A percentile compares a stretch with the other conserved stretches of the same genome.
These are phyloP conservation scores for Lactarius psammicola DNA, from an alignment of 768 basidiomycete genomes.

Conservation along the genomic window DNA sequence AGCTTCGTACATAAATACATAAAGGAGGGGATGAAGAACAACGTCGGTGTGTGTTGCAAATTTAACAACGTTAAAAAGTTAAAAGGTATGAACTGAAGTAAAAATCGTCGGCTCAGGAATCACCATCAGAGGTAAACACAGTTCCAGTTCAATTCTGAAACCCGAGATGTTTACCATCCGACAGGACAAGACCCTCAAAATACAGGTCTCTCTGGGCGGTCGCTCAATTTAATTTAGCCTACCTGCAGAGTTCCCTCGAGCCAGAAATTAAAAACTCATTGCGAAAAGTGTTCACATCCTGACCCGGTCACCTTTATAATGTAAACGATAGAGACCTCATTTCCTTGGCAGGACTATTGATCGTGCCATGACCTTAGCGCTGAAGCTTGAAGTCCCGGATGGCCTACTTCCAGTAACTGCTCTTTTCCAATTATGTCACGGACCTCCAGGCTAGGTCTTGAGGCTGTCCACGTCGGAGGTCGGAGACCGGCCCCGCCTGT, in stretches of 20 bases:
- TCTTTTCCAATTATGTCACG: not conserved
- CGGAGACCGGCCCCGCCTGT: not conserved
- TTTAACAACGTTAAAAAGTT: not conserved
- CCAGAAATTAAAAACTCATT: not conserved
- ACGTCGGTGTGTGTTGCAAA: not conserved
- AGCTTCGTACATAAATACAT: not conserved
- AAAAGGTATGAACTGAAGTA: not conserved
- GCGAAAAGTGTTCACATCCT: not conserved
- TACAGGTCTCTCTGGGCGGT: not conserved
- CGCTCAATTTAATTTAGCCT: not conserved
- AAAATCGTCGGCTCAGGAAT: not conserved
- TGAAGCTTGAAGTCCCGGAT: not conserved
- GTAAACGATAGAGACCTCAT: not conserved
- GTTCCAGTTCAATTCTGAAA: too few species aligned
- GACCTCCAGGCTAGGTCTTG: not conserved
- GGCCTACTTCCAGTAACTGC: not conserved
- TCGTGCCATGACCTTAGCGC: not conserved
- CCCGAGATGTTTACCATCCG: too few species aligned
- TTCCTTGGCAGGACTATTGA: not conserved
- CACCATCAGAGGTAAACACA: not conserved
- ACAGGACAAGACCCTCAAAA: too few species aligned
- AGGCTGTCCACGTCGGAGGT: conserved; percentile 5
- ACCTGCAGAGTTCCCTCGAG: not conserved
- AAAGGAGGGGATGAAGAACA: not conserved
- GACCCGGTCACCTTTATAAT: not conserved